A percentile compares a stretch with the other conserved stretches of the same genome.
Evolutionary conservation across 164 flowering plant species (phyloP).

Genomic region (Litsea cubeba): DNA sequence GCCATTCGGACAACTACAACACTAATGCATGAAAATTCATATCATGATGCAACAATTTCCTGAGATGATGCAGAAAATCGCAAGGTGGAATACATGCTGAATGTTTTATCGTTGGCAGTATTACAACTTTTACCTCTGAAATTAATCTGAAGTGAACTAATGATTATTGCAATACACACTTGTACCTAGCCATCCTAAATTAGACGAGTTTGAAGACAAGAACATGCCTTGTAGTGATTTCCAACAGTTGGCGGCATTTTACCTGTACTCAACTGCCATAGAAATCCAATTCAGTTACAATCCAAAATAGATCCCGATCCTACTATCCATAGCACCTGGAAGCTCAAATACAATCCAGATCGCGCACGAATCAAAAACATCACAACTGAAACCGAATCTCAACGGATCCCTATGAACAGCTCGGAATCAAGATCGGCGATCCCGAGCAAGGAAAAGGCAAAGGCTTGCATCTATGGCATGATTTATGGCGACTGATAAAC

Average conservation of each 20-base stretch:
- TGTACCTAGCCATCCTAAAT: not conserved
- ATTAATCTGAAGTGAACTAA: no score
- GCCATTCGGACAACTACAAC: no score
- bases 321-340: conserved; percentile 23
- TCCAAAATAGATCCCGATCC: conserved; percentile 18
- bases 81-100: no score
- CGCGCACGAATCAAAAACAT: conserved; percentile 3
- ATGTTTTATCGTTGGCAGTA: no score
- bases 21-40: no score
- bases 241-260: conserved; percentile 3
- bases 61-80: no score
- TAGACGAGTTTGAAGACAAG: not conserved
- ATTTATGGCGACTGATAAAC: not conserved
- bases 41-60: no score
- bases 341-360: conserved; percentile 10
- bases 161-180: no score
- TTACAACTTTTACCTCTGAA: no score
- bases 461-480: not conserved
- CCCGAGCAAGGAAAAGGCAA: no score
- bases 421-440: not conserved
- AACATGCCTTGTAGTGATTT: not conserved
- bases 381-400: not conserved
- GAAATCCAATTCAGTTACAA: conserved; percentile 40
- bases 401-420: not conserved
- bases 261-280: conserved; percentile 56